Conservation (phyloP, 2,329 filamentous ascomycete genomes). For the Fragosphaeria purpurea region DNA sequence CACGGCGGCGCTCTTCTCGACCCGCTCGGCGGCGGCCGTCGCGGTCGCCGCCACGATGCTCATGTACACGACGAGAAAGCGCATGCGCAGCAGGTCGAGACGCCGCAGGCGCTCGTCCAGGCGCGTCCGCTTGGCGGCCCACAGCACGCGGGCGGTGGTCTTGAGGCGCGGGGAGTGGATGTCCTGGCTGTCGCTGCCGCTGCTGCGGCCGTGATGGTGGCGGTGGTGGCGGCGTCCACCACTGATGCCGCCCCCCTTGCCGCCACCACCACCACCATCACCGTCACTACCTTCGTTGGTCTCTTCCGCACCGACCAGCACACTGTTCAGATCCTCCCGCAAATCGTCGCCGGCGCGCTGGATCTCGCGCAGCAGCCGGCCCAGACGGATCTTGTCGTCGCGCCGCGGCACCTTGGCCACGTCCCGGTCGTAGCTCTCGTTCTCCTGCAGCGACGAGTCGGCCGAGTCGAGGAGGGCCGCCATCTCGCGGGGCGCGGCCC, state of each 20-base stretch:
- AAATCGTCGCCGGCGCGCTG: constrained; percentile 51
- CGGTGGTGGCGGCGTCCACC: too few relatives aligned
- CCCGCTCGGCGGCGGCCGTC: constrained; percentile 27
- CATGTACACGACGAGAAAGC: constrained; percentile 56
- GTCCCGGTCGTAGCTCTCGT: constrained; percentile 54
- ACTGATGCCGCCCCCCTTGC: background rate
- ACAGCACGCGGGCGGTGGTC: constrained; percentile 42
- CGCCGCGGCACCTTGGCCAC: constrained; percentile 46
- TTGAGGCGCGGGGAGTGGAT: constrained; percentile 25
- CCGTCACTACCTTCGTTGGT: background rate
- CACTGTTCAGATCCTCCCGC: constrained; percentile 46
- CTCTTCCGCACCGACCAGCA: constrained; percentile 38
- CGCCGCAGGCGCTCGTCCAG: constrained; percentile 49
- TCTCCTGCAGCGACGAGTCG: constrained; percentile 53
- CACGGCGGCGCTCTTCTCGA: constrained; percentile 18
- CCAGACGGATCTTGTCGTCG: constrained; percentile 53
- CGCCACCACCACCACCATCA: background rate
- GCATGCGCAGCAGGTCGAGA: constrained; percentile 52
- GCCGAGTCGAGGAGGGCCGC: constrained; percentile 48
- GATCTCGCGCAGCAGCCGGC: constrained; percentile 49
- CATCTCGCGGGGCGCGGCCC: constrained; percentile 48
- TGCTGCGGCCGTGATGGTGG: background rate
- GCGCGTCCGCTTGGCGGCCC: constrained; percentile 43
- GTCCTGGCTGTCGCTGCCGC: constrained; percentile 3
- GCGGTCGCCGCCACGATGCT: constrained; percentile 39